A percentile compares a stretch with the other conserved stretches of the same genome.
phyloP scores from a whole-genome alignment of 2,329 filamentous ascomycete genomes.

The Hypoxylon sp. region DNA sequence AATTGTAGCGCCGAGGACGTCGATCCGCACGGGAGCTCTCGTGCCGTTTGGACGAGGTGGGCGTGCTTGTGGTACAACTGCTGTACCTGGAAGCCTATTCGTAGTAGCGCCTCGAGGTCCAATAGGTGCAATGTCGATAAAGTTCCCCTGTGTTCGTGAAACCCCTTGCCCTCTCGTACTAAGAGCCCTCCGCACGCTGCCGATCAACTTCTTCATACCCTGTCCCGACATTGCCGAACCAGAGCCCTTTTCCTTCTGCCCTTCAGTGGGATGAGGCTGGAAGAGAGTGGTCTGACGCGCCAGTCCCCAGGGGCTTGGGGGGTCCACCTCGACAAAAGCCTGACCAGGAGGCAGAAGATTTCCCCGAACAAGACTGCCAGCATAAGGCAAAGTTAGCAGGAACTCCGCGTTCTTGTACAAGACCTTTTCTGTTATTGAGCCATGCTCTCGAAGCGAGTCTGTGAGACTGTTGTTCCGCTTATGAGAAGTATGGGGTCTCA shows the following conservation, averaged over 20 bases:
- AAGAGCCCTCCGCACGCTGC: slow-evolving; percentile 85
- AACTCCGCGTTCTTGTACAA: slow-evolving; percentile 69
- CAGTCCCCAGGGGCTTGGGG: slow-evolving; percentile 63
- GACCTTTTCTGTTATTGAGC: slow-evolving; percentile 60
- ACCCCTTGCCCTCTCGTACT: slow-evolving; percentile 69
- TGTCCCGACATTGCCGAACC: slow-evolving; percentile 74
- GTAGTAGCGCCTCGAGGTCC: slow-evolving; percentile 67
- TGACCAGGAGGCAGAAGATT: slow-evolving; percentile 86
- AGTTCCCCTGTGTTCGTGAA: slow-evolving; percentile 61
- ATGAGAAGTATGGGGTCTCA: slow-evolving; percentile 72
- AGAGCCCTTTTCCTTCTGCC: slow-evolving; percentile 59
- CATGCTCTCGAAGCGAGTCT: slow-evolving; percentile 82
- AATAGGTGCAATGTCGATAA: slow-evolving; percentile 63
- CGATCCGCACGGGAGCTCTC: slow-evolving; percentile 75
- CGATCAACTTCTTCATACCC: slow-evolving; percentile 87
- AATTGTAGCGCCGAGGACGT: slow-evolving; percentile 83
- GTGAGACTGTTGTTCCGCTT: slow-evolving; percentile 90
- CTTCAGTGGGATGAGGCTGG: slow-evolving; percentile 55
- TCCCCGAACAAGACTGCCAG: slow-evolving; percentile 88
- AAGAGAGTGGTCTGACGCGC: slow-evolving; percentile 69
- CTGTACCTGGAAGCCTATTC: slow-evolving; percentile 71
- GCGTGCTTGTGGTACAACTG: slow-evolving; percentile 69
- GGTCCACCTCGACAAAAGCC: slow-evolving; percentile 79
- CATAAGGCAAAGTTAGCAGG: slow-evolving; percentile 74
- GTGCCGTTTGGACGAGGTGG: slow-evolving; percentile 57